Evolutionary conservation across 345 rosid genomes (phyloP).

Genomic region (Carallia pectinifolia): DNA sequence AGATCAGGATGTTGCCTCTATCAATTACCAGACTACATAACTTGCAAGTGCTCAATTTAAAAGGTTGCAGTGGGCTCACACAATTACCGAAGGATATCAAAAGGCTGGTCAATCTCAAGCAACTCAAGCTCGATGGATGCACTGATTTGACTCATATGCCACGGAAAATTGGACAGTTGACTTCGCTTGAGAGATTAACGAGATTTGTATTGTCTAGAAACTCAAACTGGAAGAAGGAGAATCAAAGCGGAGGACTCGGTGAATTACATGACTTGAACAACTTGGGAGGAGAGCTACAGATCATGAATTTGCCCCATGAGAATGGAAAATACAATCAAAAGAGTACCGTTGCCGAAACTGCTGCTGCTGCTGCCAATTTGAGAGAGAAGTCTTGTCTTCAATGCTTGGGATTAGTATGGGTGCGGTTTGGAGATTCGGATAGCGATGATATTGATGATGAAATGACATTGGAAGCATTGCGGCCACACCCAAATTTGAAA

Average conservation of each 20-base stretch:
- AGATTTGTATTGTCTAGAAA: constrained; percentile 1
- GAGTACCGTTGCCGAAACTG: too few species aligned
- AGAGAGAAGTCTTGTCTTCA: constrained; percentile 11
- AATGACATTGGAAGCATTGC: constrained; percentile 3
- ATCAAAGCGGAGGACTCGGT: constrained; percentile 3
- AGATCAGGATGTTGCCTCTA: constrained; percentile 12
- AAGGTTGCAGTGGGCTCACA: neutral
- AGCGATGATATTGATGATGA: neutral
- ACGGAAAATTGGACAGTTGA: constrained; percentile 20
- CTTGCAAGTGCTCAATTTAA: constrained; percentile 5
- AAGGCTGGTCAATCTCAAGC: constrained; percentile 9
- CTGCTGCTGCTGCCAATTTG: constrained; percentile 8
- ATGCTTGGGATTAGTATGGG: constrained; percentile 15
- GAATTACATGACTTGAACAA: constrained; percentile 19
- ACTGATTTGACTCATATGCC: constrained; percentile 19
- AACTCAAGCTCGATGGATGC: neutral
- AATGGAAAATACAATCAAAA: neutral
- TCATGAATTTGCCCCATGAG: constrained; percentile 1
- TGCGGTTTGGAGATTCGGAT: neutral
- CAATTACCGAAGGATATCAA: constrained; percentile 15
- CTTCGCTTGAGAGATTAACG: constrained; percentile 20
- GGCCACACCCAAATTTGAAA: constrained; percentile 16
- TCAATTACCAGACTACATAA: constrained; percentile 14
- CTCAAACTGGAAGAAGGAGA: neutral
- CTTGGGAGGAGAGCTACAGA: constrained; percentile 9